phyloP scores from a whole-genome alignment of 208 protist genomes.

The Wallacemonas sp. region DNA sequence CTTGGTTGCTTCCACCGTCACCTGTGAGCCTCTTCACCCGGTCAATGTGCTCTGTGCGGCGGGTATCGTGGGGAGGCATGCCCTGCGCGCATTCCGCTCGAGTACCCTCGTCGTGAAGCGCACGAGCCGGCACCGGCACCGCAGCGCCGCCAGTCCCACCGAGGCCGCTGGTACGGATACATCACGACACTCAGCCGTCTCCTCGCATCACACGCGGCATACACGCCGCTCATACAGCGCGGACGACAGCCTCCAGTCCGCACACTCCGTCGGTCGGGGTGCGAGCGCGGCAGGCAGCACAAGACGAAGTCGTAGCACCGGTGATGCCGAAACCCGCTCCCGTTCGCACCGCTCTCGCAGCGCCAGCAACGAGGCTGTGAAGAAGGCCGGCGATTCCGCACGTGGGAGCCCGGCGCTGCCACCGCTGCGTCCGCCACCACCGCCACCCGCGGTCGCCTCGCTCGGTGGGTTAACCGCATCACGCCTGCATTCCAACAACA shows the following conservation, averaged over 20 bases:
- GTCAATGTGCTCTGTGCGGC: slow-evolving; percentile 39
- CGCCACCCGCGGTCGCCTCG: not conserved
- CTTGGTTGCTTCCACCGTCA: slow-evolving; percentile 14
- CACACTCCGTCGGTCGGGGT: not conserved
- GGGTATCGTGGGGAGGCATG: slow-evolving; percentile 33
- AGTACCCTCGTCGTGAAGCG: slow-evolving; percentile 56
- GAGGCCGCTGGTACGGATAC: not conserved
- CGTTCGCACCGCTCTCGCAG: slow-evolving; percentile 3
- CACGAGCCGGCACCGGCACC: slow-evolving; percentile 22
- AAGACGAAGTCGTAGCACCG: slow-evolving; percentile 9
- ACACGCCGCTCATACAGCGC: not conserved
- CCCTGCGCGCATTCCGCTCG: slow-evolving; percentile 49
- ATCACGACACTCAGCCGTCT: not conserved
- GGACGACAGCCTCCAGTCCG: not conserved
- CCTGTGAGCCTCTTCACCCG: slow-evolving; percentile 49
- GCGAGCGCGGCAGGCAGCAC: too few relatives aligned
- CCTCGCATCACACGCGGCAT: not conserved
- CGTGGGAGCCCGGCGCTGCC: slow-evolving; percentile 1
- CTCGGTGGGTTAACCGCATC: slow-evolving; percentile 14
- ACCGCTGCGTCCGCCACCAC: slow-evolving; percentile 6
- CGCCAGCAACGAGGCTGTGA: not conserved
- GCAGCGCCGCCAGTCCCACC: slow-evolving; percentile 2
- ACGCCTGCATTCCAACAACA: slow-evolving; percentile 21
- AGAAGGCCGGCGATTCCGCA: not conserved
- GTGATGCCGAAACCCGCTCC: not conserved